Percentiles rank a stretch among this genome's conserved stretches.
phyloP scores from a whole-genome alignment of 2,329 filamentous ascomycete genomes.

The Aspergillus arachidicola region DNA sequence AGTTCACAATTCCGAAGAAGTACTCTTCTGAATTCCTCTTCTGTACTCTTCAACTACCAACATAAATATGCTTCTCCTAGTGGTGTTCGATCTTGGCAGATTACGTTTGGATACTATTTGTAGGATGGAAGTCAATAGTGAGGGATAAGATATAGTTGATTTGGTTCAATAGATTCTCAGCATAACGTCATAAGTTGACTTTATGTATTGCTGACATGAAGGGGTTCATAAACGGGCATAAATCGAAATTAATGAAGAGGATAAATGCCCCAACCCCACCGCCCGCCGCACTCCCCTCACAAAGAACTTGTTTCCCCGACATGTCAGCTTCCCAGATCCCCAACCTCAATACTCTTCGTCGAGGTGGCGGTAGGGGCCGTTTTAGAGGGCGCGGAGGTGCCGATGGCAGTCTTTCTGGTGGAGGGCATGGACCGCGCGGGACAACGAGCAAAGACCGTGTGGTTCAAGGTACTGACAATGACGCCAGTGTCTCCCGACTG shows the following conservation, averaged over 20 bases:
- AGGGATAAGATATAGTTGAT: not conserved
- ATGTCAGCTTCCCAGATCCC: conserved; percentile 79
- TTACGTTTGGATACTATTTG: not conserved
- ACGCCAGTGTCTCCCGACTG: conserved; percentile 84
- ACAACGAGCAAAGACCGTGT: conserved; percentile 63
- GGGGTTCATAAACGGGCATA: not conserved
- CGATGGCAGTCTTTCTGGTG: conserved; percentile 17
- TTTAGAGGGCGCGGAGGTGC: conserved; percentile 47
- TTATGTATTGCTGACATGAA: not conserved
- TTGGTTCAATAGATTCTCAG: not conserved
- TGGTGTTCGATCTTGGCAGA: not conserved
- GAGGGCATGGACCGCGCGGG: conserved; percentile 25
- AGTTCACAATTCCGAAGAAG: not conserved
- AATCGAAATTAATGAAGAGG: not conserved
- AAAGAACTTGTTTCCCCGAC: conserved; percentile 18
- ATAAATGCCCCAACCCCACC: conserved; percentile 1
- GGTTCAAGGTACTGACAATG: conserved; percentile 87
- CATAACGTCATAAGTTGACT: not conserved
- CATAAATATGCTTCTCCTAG: not conserved
- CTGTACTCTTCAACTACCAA: not conserved
- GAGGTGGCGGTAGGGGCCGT: conserved; percentile 51
- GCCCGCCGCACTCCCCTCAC: conserved; percentile 13
- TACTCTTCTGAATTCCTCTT: not conserved
- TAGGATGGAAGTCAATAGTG: not conserved
- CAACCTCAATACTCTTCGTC: conserved; percentile 68